Conservation (phyloP, 768 basidiomycete species). For the Stropharia rugosoannulata region DNA sequence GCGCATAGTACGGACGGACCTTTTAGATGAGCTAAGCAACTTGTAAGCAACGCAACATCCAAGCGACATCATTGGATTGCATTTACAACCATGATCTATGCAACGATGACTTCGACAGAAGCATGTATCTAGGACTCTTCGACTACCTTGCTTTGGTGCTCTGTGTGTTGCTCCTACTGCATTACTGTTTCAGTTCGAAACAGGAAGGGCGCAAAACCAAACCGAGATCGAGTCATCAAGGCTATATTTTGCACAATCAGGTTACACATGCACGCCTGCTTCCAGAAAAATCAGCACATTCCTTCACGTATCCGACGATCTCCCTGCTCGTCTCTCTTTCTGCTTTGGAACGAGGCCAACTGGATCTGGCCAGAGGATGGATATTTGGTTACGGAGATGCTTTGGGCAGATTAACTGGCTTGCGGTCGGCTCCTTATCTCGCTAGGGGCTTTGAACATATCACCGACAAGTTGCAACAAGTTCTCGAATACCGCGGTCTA, state of each 20-base stretch:
- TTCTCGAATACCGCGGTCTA: conserved; percentile 32
- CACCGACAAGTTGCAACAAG: conserved; percentile 36
- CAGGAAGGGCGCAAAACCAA: conserved; percentile 1
- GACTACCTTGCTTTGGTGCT: conserved; percentile 11
- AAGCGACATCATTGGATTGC: background rate
- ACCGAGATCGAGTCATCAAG: conserved; percentile 10
- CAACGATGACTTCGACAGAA: background rate
- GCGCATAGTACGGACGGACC: too few relatives aligned
- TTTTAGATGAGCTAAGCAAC: background rate
- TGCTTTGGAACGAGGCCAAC: conserved; percentile 42
- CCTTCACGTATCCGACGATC: conserved; percentile 62
- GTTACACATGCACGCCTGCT: conserved; percentile 55
- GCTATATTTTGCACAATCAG: conserved; percentile 49
- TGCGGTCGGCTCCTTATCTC: conserved; percentile 48
- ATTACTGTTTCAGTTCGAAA: conserved; percentile 9
- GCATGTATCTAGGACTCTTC: conserved; percentile 5
- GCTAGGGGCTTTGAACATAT: conserved; percentile 30
- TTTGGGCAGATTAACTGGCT: conserved; percentile 42
- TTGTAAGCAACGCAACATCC: background rate
- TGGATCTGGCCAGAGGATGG: conserved; percentile 49
- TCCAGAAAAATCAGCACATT: conserved; percentile 45
- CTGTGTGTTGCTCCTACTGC: conserved; percentile 11
- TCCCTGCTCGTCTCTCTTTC: conserved; percentile 56
- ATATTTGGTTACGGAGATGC: conserved; percentile 55
- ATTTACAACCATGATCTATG: background rate